Conservation (phyloP, 441 rosid genomes). For the Syzygium malaccense region DNA sequence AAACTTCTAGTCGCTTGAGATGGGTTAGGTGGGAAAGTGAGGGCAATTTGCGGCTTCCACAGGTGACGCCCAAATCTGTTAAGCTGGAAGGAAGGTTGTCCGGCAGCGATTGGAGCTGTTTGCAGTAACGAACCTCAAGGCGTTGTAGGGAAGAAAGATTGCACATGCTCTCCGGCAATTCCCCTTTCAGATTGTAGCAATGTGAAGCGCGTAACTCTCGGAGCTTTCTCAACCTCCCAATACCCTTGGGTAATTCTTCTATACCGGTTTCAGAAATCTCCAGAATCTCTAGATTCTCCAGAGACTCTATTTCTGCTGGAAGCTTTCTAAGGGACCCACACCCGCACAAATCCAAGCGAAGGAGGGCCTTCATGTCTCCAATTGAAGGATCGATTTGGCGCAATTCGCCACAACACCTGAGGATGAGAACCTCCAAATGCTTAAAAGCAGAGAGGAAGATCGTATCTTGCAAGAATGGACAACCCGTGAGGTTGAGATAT, state of each 20-base stretch:
- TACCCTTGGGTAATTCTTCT: too few relatives aligned
- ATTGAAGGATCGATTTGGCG: rapidly evolving
- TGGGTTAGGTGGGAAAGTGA: neutral
- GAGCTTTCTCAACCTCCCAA: too few relatives aligned
- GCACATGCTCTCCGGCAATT: too few relatives aligned
- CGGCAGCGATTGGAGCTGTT: rapidly evolving
- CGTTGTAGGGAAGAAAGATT: neutral
- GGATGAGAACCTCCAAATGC: neutral
- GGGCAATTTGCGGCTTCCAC: neutral
- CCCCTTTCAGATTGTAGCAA: neutral
- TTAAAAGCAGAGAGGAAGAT: neutral
- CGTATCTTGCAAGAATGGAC: neutral
- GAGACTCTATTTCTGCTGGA: neutral
- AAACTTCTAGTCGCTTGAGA: neutral
- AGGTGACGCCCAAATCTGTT: neutral
- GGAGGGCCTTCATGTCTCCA: neutral
- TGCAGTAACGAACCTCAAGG: rapidly evolving
- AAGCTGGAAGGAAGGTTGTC: neutral
- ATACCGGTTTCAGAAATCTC: too few relatives aligned
- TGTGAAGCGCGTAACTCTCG: too few relatives aligned
- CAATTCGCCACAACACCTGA: rapidly evolving
- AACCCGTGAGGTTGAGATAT: rapidly evolving
- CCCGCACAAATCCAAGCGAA: rapidly evolving
- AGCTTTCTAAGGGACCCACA: neutral
- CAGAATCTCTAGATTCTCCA: neutral